Conservation (phyloP, 345 rosid species). For the Citrus glauca region DNA sequence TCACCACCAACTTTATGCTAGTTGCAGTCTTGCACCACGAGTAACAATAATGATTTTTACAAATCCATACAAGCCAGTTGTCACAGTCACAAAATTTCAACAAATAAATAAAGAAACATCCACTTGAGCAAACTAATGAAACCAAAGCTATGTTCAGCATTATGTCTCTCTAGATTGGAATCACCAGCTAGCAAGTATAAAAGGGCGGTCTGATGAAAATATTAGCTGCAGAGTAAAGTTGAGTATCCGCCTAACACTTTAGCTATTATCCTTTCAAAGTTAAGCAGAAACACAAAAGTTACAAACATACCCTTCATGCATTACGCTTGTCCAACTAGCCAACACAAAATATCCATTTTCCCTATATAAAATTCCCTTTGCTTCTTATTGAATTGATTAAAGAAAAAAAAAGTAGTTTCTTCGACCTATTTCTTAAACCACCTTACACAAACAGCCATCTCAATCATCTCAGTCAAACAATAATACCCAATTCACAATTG, state of each 20-base stretch:
- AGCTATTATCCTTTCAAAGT: too few relatives aligned
- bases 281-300: too few relatives aligned
- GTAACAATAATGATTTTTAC: neutral
- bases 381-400: neutral
- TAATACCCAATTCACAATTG: neutral
- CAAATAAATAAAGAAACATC: neutral
- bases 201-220: too few relatives aligned
- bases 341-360: neutral
- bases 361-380: neutral
- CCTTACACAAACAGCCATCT: neutral
- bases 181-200: too few relatives aligned
- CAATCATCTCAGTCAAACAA: slow-evolving; percentile 3
- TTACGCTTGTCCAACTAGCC: too few relatives aligned
- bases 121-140: neutral
- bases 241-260: too few relatives aligned
- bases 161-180: too few relatives aligned
- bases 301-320: too few relatives aligned
- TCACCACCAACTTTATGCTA: neutral
- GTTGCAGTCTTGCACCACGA: neutral
- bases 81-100: neutral
- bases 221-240: too few relatives aligned
- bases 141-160: neutral
- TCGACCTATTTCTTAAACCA: neutral
- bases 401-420: neutral
- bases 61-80: neutral